These are phyloP conservation scores for Afroboletus lepidellus DNA, from an alignment of 1,284 basidiomycete species.

Conservation along the genomic window DNA sequence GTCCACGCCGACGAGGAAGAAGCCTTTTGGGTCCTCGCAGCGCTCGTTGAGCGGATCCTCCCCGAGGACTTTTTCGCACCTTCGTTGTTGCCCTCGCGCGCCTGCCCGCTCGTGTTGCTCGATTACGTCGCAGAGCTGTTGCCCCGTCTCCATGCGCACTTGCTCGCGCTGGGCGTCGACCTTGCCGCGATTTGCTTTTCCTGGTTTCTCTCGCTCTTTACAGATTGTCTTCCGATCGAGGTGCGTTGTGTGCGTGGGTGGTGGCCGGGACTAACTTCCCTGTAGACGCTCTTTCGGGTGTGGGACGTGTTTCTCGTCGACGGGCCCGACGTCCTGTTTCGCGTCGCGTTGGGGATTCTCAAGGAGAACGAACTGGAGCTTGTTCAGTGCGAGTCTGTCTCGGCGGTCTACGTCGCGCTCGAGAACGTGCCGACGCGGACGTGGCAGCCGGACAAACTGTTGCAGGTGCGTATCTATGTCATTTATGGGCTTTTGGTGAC, in stretches of 20 bases:
- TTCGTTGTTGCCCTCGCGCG: constrained; percentile 83
- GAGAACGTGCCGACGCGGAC: constrained; percentile 86
- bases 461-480: constrained; percentile 56
- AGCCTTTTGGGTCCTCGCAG: constrained; percentile 93
- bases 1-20: constrained; percentile 94
- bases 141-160: constrained; percentile 76
- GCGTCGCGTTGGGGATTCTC: constrained; percentile 85
- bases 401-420: constrained; percentile 83
- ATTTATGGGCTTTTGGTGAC: not conserved
- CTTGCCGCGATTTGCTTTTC: constrained; percentile 95
- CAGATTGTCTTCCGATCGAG: constrained; percentile 95
- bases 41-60: constrained; percentile 84
- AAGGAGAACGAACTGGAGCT: constrained; percentile 83
- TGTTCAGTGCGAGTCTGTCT: constrained; percentile 76
- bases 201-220: constrained; percentile 97
- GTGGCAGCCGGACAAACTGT: constrained; percentile 88
- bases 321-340: constrained; percentile 90
- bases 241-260: constrained; percentile 37
- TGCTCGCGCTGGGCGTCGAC: constrained; percentile 82
- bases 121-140: constrained; percentile 81
- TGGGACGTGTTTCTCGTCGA: constrained; percentile 98
- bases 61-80: constrained; percentile 85
- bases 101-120: constrained; percentile 88
- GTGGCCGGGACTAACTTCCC: not conserved
- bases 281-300: constrained; percentile 80